These are phyloP conservation scores for Aphanomyces cochlioides DNA, from an alignment of 352 stramenopile genomes.

Conservation along the genomic window DNA sequence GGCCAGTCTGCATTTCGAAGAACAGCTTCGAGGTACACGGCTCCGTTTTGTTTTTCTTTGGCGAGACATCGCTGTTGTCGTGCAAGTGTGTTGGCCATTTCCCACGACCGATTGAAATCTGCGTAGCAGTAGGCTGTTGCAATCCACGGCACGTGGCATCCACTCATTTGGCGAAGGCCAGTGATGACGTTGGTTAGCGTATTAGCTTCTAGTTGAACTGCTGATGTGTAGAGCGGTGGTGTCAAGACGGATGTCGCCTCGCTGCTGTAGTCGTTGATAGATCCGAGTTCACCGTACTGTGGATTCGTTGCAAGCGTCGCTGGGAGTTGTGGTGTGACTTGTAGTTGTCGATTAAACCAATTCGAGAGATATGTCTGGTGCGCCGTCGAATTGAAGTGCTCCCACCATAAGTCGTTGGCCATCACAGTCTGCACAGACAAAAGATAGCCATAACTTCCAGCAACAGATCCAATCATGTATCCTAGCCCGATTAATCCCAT, in stretches of 20 bases:
- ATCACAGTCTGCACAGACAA: background rate
- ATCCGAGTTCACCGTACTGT: background rate
- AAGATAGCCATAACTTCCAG: slow-evolving; percentile 24
- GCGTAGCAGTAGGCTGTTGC: slow-evolving; percentile 23
- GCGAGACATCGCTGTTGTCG: slow-evolving; percentile 9
- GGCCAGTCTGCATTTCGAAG: slow-evolving; percentile 19
- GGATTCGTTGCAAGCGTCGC: background rate
- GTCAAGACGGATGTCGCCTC: background rate
- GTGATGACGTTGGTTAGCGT: slow-evolving; percentile 13
- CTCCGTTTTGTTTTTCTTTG: slow-evolving; percentile 15
- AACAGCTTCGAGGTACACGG: slow-evolving; percentile 17
- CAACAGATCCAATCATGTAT: slow-evolving; percentile 7
- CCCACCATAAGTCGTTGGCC: slow-evolving; percentile 29
- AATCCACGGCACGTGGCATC: slow-evolving; percentile 26
- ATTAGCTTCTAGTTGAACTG: slow-evolving; percentile 26
- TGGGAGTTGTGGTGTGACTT: background rate
- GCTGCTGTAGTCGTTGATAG: slow-evolving; percentile 3
- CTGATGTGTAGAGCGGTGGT: slow-evolving; percentile 5
- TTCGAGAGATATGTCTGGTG: slow-evolving; percentile 26
- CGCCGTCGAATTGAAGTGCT: slow-evolving; percentile 10
- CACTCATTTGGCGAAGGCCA: slow-evolving; percentile 17
- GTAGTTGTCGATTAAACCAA: slow-evolving; percentile 26
- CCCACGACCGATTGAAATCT: slow-evolving; percentile 27
- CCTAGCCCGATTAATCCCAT: slow-evolving; percentile 3
- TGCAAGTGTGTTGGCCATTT: slow-evolving; percentile 4